Conservation (phyloP, 1,284 basidiomycete genomes). For the Cystobasidium slooffiae region DNA sequence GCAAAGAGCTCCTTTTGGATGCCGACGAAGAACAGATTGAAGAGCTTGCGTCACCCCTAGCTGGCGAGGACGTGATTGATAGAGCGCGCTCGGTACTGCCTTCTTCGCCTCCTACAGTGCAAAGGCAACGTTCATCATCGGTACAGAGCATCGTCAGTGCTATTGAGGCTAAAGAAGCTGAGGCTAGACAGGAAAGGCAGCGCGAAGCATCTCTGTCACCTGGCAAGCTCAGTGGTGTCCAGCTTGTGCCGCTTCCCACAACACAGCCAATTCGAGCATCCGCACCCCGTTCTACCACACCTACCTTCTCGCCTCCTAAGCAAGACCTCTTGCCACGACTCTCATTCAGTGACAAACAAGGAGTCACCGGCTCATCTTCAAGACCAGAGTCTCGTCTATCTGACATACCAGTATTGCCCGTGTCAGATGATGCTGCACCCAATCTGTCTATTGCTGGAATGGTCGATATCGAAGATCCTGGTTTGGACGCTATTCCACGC, state of each 20-base stretch:
- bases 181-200: conserved; percentile 6
- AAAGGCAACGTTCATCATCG: conserved; percentile 22
- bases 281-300: conserved; percentile 30
- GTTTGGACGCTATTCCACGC: conserved; percentile 29
- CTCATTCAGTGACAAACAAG: neutral
- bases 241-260: neutral
- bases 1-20: neutral
- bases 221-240: conserved; percentile 5
- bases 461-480: conserved; percentile 38
- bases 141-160: conserved; percentile 22
- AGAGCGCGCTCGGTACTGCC: neutral
- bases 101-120: conserved; percentile 1
- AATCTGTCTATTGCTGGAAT: conserved; percentile 17
- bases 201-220: conserved; percentile 22
- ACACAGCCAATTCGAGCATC: neutral
- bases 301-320: conserved; percentile 39
- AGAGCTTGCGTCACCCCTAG: conserved; percentile 8
- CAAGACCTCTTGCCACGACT: conserved; percentile 6
- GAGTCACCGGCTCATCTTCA: neutral
- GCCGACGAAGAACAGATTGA: conserved; percentile 26
- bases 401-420: neutral
- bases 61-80: neutral
- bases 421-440: neutral
- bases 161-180: conserved; percentile 30
- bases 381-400: conserved; percentile 23